Base-by-base conservation (phyloP, 768 basidiomycete species). In the Tephrocybe sp. region DNA sequence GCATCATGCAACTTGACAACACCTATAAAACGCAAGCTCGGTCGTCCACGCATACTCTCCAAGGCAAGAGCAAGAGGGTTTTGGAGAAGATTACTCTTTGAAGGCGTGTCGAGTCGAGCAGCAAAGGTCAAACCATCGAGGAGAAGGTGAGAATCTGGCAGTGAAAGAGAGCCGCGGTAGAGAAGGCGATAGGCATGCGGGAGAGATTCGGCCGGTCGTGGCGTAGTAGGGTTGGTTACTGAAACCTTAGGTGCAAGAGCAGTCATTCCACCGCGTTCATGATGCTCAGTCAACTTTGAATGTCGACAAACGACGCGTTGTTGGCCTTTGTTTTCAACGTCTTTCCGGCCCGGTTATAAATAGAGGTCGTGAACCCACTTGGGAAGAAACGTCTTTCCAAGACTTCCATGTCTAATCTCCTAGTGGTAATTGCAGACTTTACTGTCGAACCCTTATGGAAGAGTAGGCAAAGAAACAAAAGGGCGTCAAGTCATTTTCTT, bases 21-120 rank as follows among this genome's bases (percentile, higher is more conserved):
- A 2, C 81, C 85, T 43, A 81, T 69, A 52, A 87, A 76, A 32
- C 79, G 73, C 16, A 91, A 66, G 20, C 78, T 77, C 1, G 83
- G 84, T 16, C 86, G 68, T 14, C 87, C 85, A 34, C 87, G 87
- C 87, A 91, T 89, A 65, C 82, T 87, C 66, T 90, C 89, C 45
- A 91, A 63, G 0, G 86, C 83, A 17, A 90, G 66, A 3, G 89
- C 84, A 11, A 90, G 71, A 0, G 84, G 82, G 55, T 85, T 88
- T 54, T 85, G 71, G 17, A 90, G 72, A 12, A 91, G 68, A 19
- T 61, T 52, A 13, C 68, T 65, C 39, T 72, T 69, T 14, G 65
- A 64, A 5, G 70, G 62, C 1, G 73, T 66, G 33, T 75, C 74
- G 4, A 83, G 62, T 0, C 72, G 73, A 1, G 80, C 75, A 3